Base-by-base conservation (phyloP, 2,329 filamentous ascomycete genomes). In the Epichloe amarillans region DNA sequence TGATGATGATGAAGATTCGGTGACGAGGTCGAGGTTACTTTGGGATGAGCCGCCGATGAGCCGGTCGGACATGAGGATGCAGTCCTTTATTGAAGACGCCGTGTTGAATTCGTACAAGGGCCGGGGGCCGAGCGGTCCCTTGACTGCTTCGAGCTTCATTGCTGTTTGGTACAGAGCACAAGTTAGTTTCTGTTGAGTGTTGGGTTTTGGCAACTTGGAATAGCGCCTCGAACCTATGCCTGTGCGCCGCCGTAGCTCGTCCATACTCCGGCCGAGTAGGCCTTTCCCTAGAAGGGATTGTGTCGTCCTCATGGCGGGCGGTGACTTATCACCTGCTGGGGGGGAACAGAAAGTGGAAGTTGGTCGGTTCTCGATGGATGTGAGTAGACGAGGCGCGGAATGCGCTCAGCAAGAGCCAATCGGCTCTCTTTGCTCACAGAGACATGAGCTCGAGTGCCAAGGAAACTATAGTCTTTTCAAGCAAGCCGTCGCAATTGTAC, bases 31-130 rank as follows among this genome's bases (percentile, higher is more conserved):
- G 53, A 97, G 73, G 43, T 79, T 70, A 41, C 82, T 84, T 17
- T 78, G 79, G 36, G 90, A 95, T 70, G 80, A 90, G 52, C 91
- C 93, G 55, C 91, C 91, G 23, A 95, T 88, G 61, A 91, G 84
- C 52, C 75, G 74, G 65, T 98, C 91, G 57, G 83, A 86, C 82
- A 97, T 93, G 57, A 86, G 73, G 66, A 95, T 93, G 66, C 76
- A 79, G 55, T 72, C 69, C 37, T 66, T 57, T 38, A 80, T 60
- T 4, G 71, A 70, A 21, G 71, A 68, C 41, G 70, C 62, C 17
- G 62, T 58, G 59, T 76, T 70, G 68, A 91, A 91, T 57, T 73
- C 70, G 60, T 83, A 77, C 36, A 93, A 74, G 6, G 76, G 71
- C 53, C 78, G 79, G 1, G 82, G 82, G 23, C 77, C 78, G 1